phyloP scores from a whole-genome alignment of 2,329 filamentous ascomycete genomes.

The Colletotrichum euphorbiae region DNA sequence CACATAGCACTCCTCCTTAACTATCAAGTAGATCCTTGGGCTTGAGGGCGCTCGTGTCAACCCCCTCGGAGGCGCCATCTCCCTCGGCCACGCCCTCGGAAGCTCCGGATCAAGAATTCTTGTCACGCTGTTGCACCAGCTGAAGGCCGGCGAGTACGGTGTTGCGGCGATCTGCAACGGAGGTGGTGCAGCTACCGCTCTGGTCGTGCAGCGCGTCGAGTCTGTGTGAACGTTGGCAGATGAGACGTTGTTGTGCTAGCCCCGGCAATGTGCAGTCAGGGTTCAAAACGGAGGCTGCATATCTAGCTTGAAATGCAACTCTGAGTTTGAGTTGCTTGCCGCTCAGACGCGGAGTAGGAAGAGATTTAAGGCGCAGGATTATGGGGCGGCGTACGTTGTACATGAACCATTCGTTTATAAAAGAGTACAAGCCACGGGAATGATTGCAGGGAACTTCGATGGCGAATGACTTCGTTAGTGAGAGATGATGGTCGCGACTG shows the following conservation, averaged over 20 bases:
- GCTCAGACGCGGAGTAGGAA: slow-evolving; percentile 9
- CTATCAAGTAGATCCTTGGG: slow-evolving; percentile 73
- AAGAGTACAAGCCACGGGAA: neutral
- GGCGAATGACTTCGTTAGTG: neutral
- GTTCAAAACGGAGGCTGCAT: slow-evolving; percentile 20
- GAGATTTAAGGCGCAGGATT: slow-evolving; percentile 1
- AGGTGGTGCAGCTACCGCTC: slow-evolving; percentile 88
- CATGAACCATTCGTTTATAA: slow-evolving; percentile 2
- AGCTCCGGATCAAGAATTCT: slow-evolving; percentile 94
- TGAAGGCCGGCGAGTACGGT: slow-evolving; percentile 92
- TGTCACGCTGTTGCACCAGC: slow-evolving; percentile 89
- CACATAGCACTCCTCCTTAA: slow-evolving; percentile 14
- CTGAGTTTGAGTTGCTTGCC: neutral
- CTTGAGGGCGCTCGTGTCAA: slow-evolving; percentile 86
- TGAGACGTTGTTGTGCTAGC: neutral
- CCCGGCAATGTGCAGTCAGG: neutral
- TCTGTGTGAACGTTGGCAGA: slow-evolving; percentile 53
- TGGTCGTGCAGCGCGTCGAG: slow-evolving; percentile 88
- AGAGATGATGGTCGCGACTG: neutral
- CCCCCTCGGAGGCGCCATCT: slow-evolving; percentile 89
- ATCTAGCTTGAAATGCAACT: slow-evolving; percentile 5
- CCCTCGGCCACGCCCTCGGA: slow-evolving; percentile 89
- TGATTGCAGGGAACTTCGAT: neutral
- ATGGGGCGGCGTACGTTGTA: slow-evolving; percentile 13
- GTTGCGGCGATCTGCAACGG: slow-evolving; percentile 98